Conservation (phyloP, 352 stramenopile species). For the Blastocystis sp. region DNA sequence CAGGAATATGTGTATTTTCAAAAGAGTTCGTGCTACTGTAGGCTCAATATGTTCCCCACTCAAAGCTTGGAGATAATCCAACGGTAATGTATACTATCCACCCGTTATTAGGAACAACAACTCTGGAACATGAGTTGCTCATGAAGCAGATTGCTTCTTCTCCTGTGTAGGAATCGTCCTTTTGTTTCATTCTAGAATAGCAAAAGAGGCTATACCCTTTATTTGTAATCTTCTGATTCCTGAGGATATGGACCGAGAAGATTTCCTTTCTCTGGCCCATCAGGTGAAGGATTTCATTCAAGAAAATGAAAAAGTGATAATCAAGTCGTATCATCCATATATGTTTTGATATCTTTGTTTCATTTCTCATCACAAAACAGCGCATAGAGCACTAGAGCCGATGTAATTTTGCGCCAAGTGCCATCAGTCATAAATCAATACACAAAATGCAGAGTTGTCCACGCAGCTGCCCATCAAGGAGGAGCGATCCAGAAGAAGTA, state of each 20-base stretch:
- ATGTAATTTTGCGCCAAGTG: too few relatives aligned
- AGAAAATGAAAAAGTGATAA: background rate
- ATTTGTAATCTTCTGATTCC: background rate
- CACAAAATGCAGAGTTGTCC: constrained; percentile 21
- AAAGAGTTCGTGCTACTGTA: background rate
- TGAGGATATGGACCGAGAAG: background rate
- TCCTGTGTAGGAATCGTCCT: background rate
- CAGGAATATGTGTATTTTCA: background rate
- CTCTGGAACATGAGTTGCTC: background rate
- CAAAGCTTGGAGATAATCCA: background rate
- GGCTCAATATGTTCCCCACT: constrained; percentile 13
- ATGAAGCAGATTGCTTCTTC: constrained; percentile 34
- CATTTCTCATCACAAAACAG: background rate
- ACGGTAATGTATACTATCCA: background rate
- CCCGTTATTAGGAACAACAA: background rate
- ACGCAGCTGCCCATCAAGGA: constrained; percentile 8
- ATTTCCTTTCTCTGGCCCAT: background rate
- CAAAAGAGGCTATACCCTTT: background rate
- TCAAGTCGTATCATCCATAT: background rate
- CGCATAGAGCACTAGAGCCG: too few relatives aligned
- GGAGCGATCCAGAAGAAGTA: background rate
- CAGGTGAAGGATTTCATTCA: background rate
- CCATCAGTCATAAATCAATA: too few relatives aligned
- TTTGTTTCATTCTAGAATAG: background rate
- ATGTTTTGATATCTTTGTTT: background rate